Percentiles rank a stretch among this genome's conserved stretches.
Conservation (phyloP, 495 filamentous ascomycete species). For the Penicillium canariense region DNA sequence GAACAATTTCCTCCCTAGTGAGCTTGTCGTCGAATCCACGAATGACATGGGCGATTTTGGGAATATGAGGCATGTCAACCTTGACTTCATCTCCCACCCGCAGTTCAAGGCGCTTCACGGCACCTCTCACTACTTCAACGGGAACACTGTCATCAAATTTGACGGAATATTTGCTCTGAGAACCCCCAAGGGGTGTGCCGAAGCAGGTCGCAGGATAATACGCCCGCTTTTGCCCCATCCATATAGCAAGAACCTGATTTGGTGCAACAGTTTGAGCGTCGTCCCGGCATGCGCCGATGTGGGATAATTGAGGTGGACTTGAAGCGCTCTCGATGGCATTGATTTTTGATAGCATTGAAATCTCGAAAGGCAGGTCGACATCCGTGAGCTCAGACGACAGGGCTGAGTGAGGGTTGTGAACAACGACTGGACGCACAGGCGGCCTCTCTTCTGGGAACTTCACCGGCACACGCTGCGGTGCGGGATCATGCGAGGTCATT, state of each 20-base stretch:
- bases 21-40: constrained; percentile 43
- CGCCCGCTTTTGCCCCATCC: constrained; percentile 47
- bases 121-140: constrained; percentile 41
- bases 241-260: constrained; percentile 51
- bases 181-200: constrained; percentile 37
- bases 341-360: constrained; percentile 10
- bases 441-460: constrained; percentile 7
- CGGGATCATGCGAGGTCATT: constrained; percentile 6
- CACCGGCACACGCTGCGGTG: constrained; percentile 11
- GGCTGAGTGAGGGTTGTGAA: constrained; percentile 7
- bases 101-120: constrained; percentile 49
- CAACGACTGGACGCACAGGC: constrained; percentile 7
- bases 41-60: constrained; percentile 47
- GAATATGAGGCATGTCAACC: constrained; percentile 46
- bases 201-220: constrained; percentile 53
- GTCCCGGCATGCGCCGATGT: neutral
- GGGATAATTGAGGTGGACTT: constrained; percentile 10
- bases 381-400: constrained; percentile 19
- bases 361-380: constrained; percentile 12
- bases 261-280: constrained; percentile 29
- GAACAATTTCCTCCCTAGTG: constrained; percentile 31
- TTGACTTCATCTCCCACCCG: constrained; percentile 50
- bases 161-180: constrained; percentile 41
- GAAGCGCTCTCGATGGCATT: constrained; percentile 9
- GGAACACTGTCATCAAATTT: constrained; percentile 47